These are phyloP conservation scores for Bretschneidera sinensis DNA, from an alignment of 345 rosid species.

Conservation along the genomic window DNA sequence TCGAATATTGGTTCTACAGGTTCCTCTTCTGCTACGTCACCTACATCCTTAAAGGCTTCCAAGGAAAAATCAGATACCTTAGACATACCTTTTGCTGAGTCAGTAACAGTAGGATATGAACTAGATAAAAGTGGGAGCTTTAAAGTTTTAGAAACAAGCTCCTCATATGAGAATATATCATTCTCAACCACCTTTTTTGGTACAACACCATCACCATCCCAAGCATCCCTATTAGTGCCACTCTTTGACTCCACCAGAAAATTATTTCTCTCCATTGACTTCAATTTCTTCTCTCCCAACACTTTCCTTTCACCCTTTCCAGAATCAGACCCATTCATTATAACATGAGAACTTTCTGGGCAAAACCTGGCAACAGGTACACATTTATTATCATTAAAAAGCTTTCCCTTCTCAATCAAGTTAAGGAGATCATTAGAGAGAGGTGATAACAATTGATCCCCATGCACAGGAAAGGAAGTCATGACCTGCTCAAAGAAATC, in stretches of 20 bases:
- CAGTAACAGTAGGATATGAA: slow-evolving; percentile 32
- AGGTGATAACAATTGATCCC: slow-evolving; percentile 68
- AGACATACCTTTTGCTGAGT: slow-evolving; percentile 26
- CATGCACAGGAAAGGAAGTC: slow-evolving; percentile 63
- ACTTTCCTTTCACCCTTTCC: slow-evolving; percentile 39
- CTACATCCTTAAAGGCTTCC: slow-evolving; percentile 29
- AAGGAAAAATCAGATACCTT: slow-evolving; percentile 29
- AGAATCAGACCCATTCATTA: slow-evolving; percentile 31
- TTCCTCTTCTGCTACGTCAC: slow-evolving; percentile 40
- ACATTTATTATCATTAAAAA: slow-evolving; percentile 29
- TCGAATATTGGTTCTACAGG: slow-evolving; percentile 26
- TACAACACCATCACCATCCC: slow-evolving; percentile 22
- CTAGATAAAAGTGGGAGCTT: slow-evolving; percentile 66
- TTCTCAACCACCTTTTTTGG: slow-evolving; percentile 36
- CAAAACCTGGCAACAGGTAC: slow-evolving; percentile 25
- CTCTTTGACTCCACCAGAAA: slow-evolving; percentile 34
- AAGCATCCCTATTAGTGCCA: slow-evolving; percentile 25
- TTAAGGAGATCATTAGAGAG: slow-evolving; percentile 61
- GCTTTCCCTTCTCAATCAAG: slow-evolving; percentile 39
- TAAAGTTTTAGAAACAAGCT: slow-evolving; percentile 58
- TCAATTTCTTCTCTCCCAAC: slow-evolving; percentile 36
- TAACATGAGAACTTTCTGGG: slow-evolving; percentile 18
- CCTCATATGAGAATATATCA: slow-evolving; percentile 50
- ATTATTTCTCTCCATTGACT: slow-evolving; percentile 38
- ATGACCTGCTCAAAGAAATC: slow-evolving; percentile 57